Base-by-base conservation (phyloP, 192 early-diverging fungal species). In the Backusella liffmaniae region DNA sequence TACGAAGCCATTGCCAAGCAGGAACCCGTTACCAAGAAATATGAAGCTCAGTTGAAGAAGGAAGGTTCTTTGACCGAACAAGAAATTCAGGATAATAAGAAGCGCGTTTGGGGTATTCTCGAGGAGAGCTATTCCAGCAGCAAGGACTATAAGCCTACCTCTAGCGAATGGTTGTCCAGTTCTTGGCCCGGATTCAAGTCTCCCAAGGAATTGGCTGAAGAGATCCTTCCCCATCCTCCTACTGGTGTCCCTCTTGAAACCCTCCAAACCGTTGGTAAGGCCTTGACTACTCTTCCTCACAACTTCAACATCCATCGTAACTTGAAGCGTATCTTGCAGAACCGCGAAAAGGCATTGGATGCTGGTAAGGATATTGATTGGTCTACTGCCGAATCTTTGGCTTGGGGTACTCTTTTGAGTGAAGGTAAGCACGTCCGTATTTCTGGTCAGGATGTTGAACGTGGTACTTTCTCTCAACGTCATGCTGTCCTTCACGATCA, bases 401-500 rank as follows among this genome's bases (percentile, higher is more conserved):
- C 98, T 4, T 97, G 95, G 81, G 98, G 96, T 42, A 87, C 93
- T 9, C 91, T 99, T 66, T 88, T 99, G 70, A 79, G 92, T 15
- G 96, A 98, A 82, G 94, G 95, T 76, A 94, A 94, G 81, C 96
- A 97, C 79, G 91, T 97, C 73, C 92, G 96, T 74, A 86, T 99
- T 41, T 92, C 93, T 73, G 98, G 98, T 62, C 98, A 99, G 87
- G 98, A 99, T 90, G 93, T 95, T 71, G 98, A 99, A 87, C 94
- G 98, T 84, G 98, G 98, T 70, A 99, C 98, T 26, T 99, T 99
- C 87, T 99, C 98, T 67, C 98, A 99, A 80, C 95, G 98, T 72
- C 98, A 99, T 80, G 93, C 98, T 29, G 91, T 99, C 37, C 87
- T 99, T 77, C 94, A 98, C 90, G 95, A 99, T 84, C 98, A 99